These are phyloP conservation scores for Kwoniella botswanensis DNA, from an alignment of 768 basidiomycete species.

Conservation along the genomic window DNA sequence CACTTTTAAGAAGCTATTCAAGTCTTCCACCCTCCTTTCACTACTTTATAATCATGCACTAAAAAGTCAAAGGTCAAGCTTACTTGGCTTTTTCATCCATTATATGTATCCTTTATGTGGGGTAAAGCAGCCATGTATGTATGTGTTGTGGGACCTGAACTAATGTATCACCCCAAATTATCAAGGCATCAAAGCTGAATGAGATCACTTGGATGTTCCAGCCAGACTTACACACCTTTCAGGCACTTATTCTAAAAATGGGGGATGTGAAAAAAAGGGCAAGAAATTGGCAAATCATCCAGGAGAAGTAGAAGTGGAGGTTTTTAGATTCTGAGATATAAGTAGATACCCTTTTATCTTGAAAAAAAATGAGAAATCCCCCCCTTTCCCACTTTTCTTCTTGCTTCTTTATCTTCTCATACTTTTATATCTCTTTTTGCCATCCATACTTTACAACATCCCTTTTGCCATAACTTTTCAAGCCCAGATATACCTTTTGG, in stretches of 20 bases:
- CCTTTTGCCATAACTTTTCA: neutral
- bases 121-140: neutral
- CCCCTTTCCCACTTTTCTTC: slow-evolving; percentile 3
- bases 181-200: neutral
- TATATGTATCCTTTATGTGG: neutral
- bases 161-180: too few relatives aligned
- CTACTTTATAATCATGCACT: neutral
- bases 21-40: neutral
- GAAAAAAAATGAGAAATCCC: neutral
- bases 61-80: neutral
- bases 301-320: neutral
- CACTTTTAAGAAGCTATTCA: neutral
- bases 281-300: neutral
- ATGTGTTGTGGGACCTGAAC: too few relatives aligned
- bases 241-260: neutral
- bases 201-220: neutral
- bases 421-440: neutral
- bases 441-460: neutral
- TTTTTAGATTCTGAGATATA: neutral
- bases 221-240: neutral
- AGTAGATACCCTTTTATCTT: neutral
- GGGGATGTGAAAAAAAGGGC: neutral
- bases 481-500: neutral
- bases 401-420: slow-evolving; percentile 1
- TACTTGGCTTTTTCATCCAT: neutral